phyloP scores from a whole-genome alignment of 1,284 basidiomycete species.

The Tilletia walkeri region DNA sequence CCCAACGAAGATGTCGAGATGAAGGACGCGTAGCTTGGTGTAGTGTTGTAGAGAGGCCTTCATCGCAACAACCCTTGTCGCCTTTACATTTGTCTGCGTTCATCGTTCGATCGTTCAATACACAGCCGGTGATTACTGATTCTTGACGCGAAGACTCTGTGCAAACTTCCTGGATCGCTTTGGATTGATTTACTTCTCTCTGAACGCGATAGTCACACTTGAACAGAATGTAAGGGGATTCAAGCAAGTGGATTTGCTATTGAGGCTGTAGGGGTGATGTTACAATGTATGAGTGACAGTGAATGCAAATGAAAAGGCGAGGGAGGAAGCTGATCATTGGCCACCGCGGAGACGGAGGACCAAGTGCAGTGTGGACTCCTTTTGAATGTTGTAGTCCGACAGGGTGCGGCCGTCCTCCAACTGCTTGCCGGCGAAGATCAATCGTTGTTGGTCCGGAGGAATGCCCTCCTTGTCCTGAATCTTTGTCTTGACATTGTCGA shows the following conservation, averaged over 20 bases:
- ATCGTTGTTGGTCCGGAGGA: constrained; percentile 59
- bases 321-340: background rate
- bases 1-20: background rate
- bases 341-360: constrained; percentile 68
- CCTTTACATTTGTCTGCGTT: too few relatives aligned
- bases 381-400: constrained; percentile 78
- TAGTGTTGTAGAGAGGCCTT: too few relatives aligned
- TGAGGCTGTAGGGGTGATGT: background rate
- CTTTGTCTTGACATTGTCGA: constrained; percentile 71
- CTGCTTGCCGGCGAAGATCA: too few relatives aligned
- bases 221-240: too few relatives aligned
- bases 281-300: background rate
- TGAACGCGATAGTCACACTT: too few relatives aligned
- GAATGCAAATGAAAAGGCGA: background rate
- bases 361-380: constrained; percentile 95
- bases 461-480: constrained; percentile 55
- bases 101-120: too few relatives aligned
- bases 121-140: too few relatives aligned
- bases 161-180: too few relatives aligned
- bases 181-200: too few relatives aligned
- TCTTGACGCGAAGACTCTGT: too few relatives aligned
- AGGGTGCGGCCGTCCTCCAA: constrained; percentile 28
- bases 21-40: background rate
- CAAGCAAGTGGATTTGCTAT: too few relatives aligned
- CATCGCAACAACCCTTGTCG: too few relatives aligned